These are phyloP conservation scores for Ustilago trichophora DNA, from an alignment of 1,284 basidiomycete species.

Conservation along the genomic window DNA sequence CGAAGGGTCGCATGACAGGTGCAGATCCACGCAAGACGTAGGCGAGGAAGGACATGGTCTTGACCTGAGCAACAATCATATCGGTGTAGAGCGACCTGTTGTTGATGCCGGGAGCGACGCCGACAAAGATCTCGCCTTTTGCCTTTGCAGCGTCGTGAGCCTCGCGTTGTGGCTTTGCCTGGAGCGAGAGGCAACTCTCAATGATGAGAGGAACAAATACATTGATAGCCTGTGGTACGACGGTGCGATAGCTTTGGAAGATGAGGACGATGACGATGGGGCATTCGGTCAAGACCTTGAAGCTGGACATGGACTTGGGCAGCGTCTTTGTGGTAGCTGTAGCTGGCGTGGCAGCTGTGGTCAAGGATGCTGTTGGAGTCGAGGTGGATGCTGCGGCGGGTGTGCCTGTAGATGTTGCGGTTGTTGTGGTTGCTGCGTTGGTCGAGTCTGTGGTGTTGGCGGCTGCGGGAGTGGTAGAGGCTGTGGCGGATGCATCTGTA, in stretches of 20 bases:
- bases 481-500: background rate
- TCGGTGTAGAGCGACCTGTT: constrained; percentile 85
- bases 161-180: constrained; percentile 84
- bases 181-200: constrained; percentile 63
- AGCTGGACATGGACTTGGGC: constrained; percentile 71
- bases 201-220: constrained; percentile 73
- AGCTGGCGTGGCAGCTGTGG: constrained; percentile 6
- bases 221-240: constrained; percentile 76
- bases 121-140: constrained; percentile 82
- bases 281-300: constrained; percentile 94
- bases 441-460: constrained; percentile 4
- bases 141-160: constrained; percentile 82
- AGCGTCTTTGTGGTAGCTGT: constrained; percentile 48
- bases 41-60: constrained; percentile 83
- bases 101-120: constrained; percentile 75
- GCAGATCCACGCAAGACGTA: constrained; percentile 81
- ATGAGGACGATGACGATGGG: constrained; percentile 91
- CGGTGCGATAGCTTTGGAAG: constrained; percentile 80
- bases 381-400: constrained; percentile 2
- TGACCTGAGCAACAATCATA: constrained; percentile 91
- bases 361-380: constrained; percentile 6
- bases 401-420: constrained; percentile 1
- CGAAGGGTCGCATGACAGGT: constrained; percentile 80
- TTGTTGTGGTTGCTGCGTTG: constrained; percentile 1
- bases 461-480: constrained; percentile 4